Base-by-base conservation (phyloP, 2,329 filamentous ascomycete genomes). In the Esteya vermicola region DNA sequence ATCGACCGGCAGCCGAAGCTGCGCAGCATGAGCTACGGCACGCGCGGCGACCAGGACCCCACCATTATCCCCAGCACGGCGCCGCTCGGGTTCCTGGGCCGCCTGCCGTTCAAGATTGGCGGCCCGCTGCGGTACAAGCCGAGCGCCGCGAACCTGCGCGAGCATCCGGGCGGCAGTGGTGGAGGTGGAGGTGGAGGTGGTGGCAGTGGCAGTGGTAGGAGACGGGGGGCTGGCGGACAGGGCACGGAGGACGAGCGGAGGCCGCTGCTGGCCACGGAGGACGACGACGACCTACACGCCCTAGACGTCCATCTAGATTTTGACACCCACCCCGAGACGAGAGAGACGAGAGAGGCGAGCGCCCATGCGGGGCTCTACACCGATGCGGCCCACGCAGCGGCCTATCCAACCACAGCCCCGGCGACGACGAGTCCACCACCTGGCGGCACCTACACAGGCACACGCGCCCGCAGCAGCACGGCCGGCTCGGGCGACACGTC, bases 1-100 rank as follows among this genome's bases (percentile, higher is more conserved):
- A 63, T 65, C 8, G 66, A 72, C 38, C 27, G 16, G 9, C 80
- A 88, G 57, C 84, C 85, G 30, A 69, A 69, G 38, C 68, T 79
- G 48, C 85, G 85, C 60, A 68, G 77, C 30, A 95, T 95, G 89
- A 93, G 79, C 59, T 96, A 95, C 58, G 85, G 84, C 30, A 81
- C 83, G 31, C 30, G 37, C 19, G 35, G 35, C 19, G 18, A 16
- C 10, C 62, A 85, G 61, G 86, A 94, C 53, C 82, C 85, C 9
- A 93, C 85, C 4, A 76, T 94, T n/a, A 93, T 94, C 39, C 85
- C 86, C 1, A 85, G 81, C 51, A 88, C 84, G 4, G 84, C 82
- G 33, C 78, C 86, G 37, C 72, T 94, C 47, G 85, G 88, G 0
- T 95, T 95, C 52, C 59, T 94, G 31, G 81, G 83, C 49, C 72